Conservation (phyloP, 306 rosid genomes). For the Calophaca sinica region DNA sequence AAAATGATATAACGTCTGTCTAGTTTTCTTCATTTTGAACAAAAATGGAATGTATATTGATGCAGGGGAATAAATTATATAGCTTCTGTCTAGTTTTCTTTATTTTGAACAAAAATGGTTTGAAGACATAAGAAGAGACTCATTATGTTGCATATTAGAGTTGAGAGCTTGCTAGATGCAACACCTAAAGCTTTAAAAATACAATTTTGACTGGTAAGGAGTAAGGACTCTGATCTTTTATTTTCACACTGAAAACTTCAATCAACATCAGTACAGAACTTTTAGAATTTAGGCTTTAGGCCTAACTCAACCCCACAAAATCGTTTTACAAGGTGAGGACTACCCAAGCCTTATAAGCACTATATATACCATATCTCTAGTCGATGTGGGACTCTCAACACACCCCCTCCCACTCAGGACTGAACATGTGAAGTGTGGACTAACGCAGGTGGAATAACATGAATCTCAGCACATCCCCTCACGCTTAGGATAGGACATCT, state of each 20-base stretch:
- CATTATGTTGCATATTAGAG: neutral
- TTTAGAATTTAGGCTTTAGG: too few species aligned
- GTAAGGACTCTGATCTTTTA: constrained; percentile 17
- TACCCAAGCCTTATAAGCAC: too few species aligned
- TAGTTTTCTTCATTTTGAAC: neutral
- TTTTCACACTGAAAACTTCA: constrained; percentile 30
- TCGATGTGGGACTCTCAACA: too few species aligned
- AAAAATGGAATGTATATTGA: constrained; percentile 6
- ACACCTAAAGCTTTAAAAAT: constrained; percentile 13
- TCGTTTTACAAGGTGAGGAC: too few species aligned
- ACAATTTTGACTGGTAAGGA: constrained; percentile 10
- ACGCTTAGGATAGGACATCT: too few species aligned
- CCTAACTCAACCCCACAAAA: too few species aligned
- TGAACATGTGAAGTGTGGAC: too few species aligned
- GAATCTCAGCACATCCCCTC: too few species aligned
- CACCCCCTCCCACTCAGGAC: too few species aligned
- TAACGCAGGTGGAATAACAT: too few species aligned
- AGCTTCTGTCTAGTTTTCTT: constrained; percentile 16
- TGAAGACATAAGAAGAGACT: constrained; percentile 29
- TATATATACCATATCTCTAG: too few species aligned
- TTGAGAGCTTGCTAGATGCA: constrained; percentile 22
- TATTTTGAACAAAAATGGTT: constrained; percentile 29
- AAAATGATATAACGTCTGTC: constrained; percentile 2
- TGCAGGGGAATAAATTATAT: constrained; percentile 24
- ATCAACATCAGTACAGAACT: constrained; percentile 5